Evolutionary conservation across 768 basidiomycete genomes (phyloP).

Genomic region (Boletus barrowsii): DNA sequence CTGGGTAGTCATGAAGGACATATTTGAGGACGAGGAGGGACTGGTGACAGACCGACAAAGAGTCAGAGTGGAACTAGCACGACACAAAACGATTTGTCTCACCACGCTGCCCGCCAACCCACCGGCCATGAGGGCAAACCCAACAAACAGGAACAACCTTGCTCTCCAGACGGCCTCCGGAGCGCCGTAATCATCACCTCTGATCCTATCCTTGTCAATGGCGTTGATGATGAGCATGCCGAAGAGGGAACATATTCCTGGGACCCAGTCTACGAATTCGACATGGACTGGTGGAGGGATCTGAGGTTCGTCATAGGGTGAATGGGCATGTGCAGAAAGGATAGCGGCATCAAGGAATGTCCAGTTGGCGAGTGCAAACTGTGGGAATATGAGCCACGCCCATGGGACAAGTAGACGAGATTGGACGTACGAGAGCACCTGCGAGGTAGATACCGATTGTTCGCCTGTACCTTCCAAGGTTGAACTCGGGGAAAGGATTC

Average conservation of each 20-base stretch:
- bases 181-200: slow-evolving; percentile 80
- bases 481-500: slow-evolving; percentile 78
- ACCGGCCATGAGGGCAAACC: slow-evolving; percentile 96
- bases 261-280: slow-evolving; percentile 95
- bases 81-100: slow-evolving; percentile 33
- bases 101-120: slow-evolving; percentile 97
- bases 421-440: slow-evolving; percentile 76
- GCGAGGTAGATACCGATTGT: slow-evolving; percentile 88
- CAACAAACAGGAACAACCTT: slow-evolving; percentile 85
- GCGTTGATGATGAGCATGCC: slow-evolving; percentile 92
- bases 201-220: slow-evolving; percentile 90
- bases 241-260: slow-evolving; percentile 87
- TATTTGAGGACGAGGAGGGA: slow-evolving; percentile 91
- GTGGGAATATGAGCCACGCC: not conserved
- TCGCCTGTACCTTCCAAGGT: slow-evolving; percentile 73
- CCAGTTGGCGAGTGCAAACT: slow-evolving; percentile 97
- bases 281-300: slow-evolving; percentile 76
- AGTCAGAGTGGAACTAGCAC: not conserved
- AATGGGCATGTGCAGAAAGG: slow-evolving; percentile 79
- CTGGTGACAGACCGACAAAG: slow-evolving; percentile 38
- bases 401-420: not conserved
- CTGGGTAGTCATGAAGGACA: slow-evolving; percentile 64
- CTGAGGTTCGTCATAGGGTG: slow-evolving; percentile 69
- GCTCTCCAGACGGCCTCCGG: slow-evolving; percentile 89
- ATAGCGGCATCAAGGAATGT: slow-evolving; percentile 91